Base-by-base conservation (phyloP, 1,139 yeast species). In the Schizosaccharomyces versatilis region DNA sequence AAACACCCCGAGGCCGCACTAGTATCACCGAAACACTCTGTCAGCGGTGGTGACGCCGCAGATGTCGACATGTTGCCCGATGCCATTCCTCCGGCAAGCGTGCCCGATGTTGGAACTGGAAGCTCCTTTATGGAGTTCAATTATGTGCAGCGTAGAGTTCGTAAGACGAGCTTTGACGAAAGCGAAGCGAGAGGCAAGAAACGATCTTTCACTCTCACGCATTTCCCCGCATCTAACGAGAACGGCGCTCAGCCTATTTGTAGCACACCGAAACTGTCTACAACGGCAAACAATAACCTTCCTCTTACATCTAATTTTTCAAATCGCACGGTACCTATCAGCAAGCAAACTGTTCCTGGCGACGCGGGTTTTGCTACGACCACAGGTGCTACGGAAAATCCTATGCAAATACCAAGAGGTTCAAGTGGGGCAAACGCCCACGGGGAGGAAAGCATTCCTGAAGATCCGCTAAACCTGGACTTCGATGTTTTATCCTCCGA, bases 121-220 rank as follows among this genome's bases (percentile, higher is more conserved):
- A 44, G 49, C 38, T 44, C 49, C 38, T 17, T 49, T 36, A 38
- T 39, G 42, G 52, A 49, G 19, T 14, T 49, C 38, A 39, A 39
- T 14, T 49, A 38, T 8, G 19, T 49, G 36, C 54, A 48, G 36
- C 53, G 55, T 14, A 42, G 36, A n/a, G 52, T 36, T 12, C 52
- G 52, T 12, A 49, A 49, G 36, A 36, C 52, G n/a, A 38, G 42
- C 19, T 36, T 49, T 14, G 40, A 49, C 17, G 52, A 49, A 15
- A n/a, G 39, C 14, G n/a, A 36, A 19, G 52, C 42, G 19, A 57
- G 55, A 54, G 58, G 57, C 53, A 58, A 56, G 51, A 61, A 61
- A 48, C 60, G 63, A 5, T 62, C 63, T 10, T 62, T 63, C 24
- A 54, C 61, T 42, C 60, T 62, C 24, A 62, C 63, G 3, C 58